phyloP scores from a whole-genome alignment of 2,329 filamentous ascomycete genomes.

The Neocucurbitaria cava region DNA sequence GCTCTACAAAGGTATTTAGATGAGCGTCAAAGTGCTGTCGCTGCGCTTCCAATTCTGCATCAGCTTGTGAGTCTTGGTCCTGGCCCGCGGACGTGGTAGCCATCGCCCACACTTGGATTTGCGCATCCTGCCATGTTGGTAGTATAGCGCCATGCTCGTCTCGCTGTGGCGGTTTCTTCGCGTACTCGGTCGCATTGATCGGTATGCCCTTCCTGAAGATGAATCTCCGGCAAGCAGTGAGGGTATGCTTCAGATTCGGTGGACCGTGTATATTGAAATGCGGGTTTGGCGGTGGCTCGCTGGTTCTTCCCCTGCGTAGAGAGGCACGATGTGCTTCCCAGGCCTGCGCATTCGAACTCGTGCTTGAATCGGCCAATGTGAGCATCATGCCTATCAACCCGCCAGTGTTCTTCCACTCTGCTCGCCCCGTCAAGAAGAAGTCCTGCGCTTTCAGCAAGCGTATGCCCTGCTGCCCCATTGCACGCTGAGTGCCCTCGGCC shows the following conservation, averaged over 20 bases:
- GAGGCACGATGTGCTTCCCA: constrained; percentile 44
- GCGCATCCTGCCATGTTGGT: constrained; percentile 77
- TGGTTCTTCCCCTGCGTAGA: constrained; percentile 20
- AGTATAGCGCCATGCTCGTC: constrained; percentile 44
- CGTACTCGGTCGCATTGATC: constrained; percentile 73
- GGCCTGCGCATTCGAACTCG: constrained; percentile 55
- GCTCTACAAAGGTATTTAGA: constrained; percentile 42
- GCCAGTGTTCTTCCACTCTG: constrained; percentile 78
- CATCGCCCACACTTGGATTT: constrained; percentile 85
- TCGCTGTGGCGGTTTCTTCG: constrained; percentile 28
- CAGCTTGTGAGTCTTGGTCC: constrained; percentile 12
- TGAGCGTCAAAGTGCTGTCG: constrained; percentile 29
- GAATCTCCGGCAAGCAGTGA: constrained; percentile 85
- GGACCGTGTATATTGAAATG: constrained; percentile 72
- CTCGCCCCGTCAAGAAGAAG: constrained; percentile 81
- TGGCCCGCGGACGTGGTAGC: constrained; percentile 57
- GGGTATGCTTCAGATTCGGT: constrained; percentile 77
- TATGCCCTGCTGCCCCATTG: constrained; percentile 71
- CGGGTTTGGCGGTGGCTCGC: constrained; percentile 27
- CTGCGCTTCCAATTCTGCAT: constrained; percentile 30
- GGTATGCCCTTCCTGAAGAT: constrained; percentile 85
- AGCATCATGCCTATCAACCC: constrained; percentile 86
- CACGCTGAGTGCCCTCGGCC: constrained; percentile 84
- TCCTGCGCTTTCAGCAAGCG: constrained; percentile 72
- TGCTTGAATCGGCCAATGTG: constrained; percentile 75